Percentiles rank a stretch among this genome's conserved stretches.
Conservation (phyloP, 1,284 basidiomycete species). For the Kwoniella shivajii region DNA sequence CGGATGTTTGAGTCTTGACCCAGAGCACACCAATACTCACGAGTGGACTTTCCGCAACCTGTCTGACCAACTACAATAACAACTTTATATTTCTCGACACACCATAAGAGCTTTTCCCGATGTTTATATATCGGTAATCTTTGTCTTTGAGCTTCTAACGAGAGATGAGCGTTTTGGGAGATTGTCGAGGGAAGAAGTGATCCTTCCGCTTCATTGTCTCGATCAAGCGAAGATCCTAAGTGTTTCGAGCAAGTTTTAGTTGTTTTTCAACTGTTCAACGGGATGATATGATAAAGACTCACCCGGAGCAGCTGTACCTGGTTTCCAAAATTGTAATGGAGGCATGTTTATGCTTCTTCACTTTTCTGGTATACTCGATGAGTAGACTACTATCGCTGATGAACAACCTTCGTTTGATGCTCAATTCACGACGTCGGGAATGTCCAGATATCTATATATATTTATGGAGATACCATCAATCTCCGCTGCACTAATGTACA, state of each 20-base stretch:
- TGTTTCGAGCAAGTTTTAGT: conserved; percentile 4
- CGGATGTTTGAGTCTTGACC: no score
- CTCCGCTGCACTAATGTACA: no score
- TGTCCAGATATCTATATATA: no score
- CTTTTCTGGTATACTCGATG: not conserved
- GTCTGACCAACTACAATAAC: conserved; percentile 90
- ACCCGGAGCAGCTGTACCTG: conserved; percentile 79
- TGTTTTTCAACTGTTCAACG: no score
- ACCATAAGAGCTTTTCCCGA: conserved; percentile 78
- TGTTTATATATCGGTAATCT: conserved; percentile 86
- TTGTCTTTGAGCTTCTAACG: conserved; percentile 74
- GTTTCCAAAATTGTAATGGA: conserved; percentile 58
- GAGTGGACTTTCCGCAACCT: conserved; percentile 96
- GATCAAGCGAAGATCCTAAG: conserved; percentile 72
- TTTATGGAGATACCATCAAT: no score
- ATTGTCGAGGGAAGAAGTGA: conserved; percentile 66
- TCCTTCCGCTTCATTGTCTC: conserved; percentile 73
- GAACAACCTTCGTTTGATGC: no score
- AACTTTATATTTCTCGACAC: conserved; percentile 78
- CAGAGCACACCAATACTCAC: conserved; percentile 59
- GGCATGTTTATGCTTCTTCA: conserved; percentile 19
- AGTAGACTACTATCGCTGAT: not conserved
- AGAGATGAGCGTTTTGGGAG: conserved; percentile 49
- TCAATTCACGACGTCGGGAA: no score
- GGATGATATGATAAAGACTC: conserved; percentile 4